These are phyloP conservation scores for Amanita rubescens DNA, from an alignment of 768 basidiomycete species.

Conservation along the genomic window DNA sequence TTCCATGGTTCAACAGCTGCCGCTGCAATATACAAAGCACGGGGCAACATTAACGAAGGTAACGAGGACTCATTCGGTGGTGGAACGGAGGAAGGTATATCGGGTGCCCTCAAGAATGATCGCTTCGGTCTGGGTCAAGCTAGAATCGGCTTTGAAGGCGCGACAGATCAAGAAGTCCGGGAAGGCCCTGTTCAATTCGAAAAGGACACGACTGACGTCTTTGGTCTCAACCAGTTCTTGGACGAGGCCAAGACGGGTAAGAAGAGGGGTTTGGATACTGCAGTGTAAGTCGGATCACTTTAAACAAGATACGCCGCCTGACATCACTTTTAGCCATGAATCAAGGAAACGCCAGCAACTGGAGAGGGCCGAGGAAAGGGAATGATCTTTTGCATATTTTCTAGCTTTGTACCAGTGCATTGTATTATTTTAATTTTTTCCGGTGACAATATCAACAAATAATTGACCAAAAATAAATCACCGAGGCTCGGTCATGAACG, in stretches of 20 bases:
- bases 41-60: constrained; percentile 76
- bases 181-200: constrained; percentile 98
- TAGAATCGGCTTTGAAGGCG: constrained; percentile 85
- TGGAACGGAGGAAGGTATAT: constrained; percentile 93
- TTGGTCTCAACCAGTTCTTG: constrained; percentile 94
- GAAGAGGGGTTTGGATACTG: constrained; percentile 80
- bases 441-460: not conserved
- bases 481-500: not conserved
- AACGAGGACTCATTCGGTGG: constrained; percentile 92
- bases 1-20: constrained; percentile 96
- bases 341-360: constrained; percentile 66
- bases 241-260: constrained; percentile 95
- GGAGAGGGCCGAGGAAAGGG: constrained; percentile 45
- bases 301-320: not conserved
- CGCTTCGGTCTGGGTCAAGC: constrained; percentile 87
- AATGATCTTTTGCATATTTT: constrained; percentile 18
- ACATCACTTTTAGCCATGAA: constrained; percentile 31
- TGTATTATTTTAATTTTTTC: not conserved
- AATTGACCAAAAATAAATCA: not conserved
- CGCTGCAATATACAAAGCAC: constrained; percentile 99
- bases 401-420: too few species aligned
- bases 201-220: constrained; percentile 95
- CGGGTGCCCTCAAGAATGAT: constrained; percentile 85
- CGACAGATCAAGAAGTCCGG: constrained; percentile 72
- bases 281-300: constrained; percentile 38